Evolutionary conservation across 805 yeast species (phyloP).

Genomic region (Debaryomyces hansenii): DNA sequence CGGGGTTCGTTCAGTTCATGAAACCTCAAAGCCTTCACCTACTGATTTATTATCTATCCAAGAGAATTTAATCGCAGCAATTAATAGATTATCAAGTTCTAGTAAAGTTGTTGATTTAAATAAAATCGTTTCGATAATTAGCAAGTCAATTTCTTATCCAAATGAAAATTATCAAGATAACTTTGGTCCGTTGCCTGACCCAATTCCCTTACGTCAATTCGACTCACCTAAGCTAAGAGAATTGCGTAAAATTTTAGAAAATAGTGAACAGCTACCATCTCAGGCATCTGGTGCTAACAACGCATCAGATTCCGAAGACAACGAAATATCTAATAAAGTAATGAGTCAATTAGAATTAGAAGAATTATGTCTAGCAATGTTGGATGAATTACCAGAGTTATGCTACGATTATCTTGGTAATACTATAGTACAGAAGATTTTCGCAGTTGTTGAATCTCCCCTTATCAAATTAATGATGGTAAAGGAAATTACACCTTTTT

Average conservation of each 20-base stretch:
- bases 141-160: constrained; percentile 29
- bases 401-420: constrained; percentile 94
- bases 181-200: constrained; percentile 78
- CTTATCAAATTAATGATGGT: constrained; percentile 79
- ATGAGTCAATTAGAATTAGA: constrained; percentile 65
- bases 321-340: constrained; percentile 10
- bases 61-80: constrained; percentile 16
- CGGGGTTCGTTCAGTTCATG: constrained; percentile 1
- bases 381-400: constrained; percentile 85
- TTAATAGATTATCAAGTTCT: constrained; percentile 16
- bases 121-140: constrained; percentile 48
- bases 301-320: constrained; percentile 6
- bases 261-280: constrained; percentile 22
- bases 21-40: constrained; percentile 13
- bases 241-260: constrained; percentile 60
- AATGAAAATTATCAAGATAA: constrained; percentile 52
- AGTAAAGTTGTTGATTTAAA: constrained; percentile 24
- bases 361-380: constrained; percentile 78
- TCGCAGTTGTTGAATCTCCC: constrained; percentile 63
- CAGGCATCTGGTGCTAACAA: background rate
- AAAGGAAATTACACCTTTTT: constrained; percentile 69
- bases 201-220: constrained; percentile 65
- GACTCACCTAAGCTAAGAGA: constrained; percentile 90
- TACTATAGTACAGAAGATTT: constrained; percentile 90
- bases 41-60: constrained; percentile 25